phyloP scores from a whole-genome alignment of 306 rosid species.

The Urtica urens region DNA sequence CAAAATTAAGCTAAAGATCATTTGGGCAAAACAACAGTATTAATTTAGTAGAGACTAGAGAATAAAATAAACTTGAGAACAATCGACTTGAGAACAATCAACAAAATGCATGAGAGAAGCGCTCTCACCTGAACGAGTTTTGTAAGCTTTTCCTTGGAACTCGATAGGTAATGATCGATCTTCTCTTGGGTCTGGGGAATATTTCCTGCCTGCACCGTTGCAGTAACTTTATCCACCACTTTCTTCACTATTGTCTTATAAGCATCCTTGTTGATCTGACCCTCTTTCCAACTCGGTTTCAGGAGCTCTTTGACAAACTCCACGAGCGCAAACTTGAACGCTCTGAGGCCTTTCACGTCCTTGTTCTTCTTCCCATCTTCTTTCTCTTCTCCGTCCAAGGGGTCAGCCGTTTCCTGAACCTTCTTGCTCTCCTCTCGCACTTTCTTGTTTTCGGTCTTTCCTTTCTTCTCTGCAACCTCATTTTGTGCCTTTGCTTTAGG shows the following conservation, averaged over 20 bases:
- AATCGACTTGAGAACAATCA: too few relatives aligned
- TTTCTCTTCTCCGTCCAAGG: conserved; percentile 34
- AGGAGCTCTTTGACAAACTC: conserved; percentile 85
- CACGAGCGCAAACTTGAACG: conserved; percentile 77
- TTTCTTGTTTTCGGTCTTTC: conserved; percentile 26
- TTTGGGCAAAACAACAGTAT: too few relatives aligned
- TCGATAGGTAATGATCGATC: conserved; percentile 70
- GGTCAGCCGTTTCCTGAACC: conserved; percentile 29
- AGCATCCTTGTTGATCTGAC: conserved; percentile 70
- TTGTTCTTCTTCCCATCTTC: conserved; percentile 60
- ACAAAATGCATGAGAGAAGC: conserved; percentile 11
- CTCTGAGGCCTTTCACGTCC: conserved; percentile 63
- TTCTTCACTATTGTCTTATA: conserved; percentile 90
- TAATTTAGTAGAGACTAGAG: background rate
- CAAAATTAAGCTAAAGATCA: too few relatives aligned
- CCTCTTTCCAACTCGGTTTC: conserved; percentile 92
- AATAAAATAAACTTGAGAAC: conserved; percentile 7
- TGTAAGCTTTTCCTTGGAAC: conserved; percentile 70
- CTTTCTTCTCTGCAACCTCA: conserved; percentile 29
- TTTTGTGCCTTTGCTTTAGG: conserved; percentile 27
- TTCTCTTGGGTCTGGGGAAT: conserved; percentile 87
- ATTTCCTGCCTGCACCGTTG: conserved; percentile 46
- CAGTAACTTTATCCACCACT: conserved; percentile 81
- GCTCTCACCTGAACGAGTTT: conserved; percentile 86
- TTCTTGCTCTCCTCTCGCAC: conserved; percentile 21